These are phyloP conservation scores for Aspergillus aculeatus DNA, from an alignment of 2,329 filamentous ascomycete genomes.

Conservation along the genomic window DNA sequence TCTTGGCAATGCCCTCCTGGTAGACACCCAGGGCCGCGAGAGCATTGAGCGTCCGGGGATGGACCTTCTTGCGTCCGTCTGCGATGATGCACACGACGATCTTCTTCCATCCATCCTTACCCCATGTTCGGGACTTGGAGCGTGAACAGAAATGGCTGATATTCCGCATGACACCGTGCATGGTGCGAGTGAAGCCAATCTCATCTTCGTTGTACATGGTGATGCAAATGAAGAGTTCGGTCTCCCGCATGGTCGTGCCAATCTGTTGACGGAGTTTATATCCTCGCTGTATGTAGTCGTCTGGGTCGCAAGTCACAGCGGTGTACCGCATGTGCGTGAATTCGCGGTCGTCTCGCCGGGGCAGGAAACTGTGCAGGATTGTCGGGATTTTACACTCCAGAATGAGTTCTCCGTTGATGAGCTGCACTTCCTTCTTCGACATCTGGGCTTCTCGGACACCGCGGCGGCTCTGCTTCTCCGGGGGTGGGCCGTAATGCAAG, in stretches of 20 bases:
- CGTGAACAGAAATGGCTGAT: conserved; percentile 94
- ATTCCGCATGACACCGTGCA: conserved; percentile 99
- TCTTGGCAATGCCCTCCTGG: conserved; percentile 97
- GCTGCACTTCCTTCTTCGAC: conserved; percentile 87
- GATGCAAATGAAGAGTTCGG: conserved; percentile 91
- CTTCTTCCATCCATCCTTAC: conserved; percentile 96
- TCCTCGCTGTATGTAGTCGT: conserved; percentile 83
- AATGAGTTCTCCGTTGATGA: conserved; percentile 97
- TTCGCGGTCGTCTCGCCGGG: conserved; percentile 86
- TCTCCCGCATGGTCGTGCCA: conserved; percentile 78
- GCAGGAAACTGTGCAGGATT: conserved; percentile 94
- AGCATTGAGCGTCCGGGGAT: conserved; percentile 88
- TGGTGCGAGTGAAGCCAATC: conserved; percentile 91
- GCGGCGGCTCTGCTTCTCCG: conserved; percentile 79
- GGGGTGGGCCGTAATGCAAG: conserved; percentile 79
- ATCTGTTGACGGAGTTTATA: conserved; percentile 94
- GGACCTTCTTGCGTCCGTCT: conserved; percentile 89
- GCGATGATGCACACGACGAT: conserved; percentile 97
- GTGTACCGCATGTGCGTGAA: conserved; percentile 99
- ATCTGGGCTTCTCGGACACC: conserved; percentile 85
- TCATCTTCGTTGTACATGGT: conserved; percentile 99
- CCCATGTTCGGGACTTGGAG: conserved; percentile 91
- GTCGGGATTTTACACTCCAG: conserved; percentile 99
- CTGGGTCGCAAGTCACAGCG: conserved; percentile 95
- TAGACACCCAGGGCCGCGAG: conserved; percentile 97